Conservation (phyloP, 148 eudicot species). For the Chenopodium quinoa region DNA sequence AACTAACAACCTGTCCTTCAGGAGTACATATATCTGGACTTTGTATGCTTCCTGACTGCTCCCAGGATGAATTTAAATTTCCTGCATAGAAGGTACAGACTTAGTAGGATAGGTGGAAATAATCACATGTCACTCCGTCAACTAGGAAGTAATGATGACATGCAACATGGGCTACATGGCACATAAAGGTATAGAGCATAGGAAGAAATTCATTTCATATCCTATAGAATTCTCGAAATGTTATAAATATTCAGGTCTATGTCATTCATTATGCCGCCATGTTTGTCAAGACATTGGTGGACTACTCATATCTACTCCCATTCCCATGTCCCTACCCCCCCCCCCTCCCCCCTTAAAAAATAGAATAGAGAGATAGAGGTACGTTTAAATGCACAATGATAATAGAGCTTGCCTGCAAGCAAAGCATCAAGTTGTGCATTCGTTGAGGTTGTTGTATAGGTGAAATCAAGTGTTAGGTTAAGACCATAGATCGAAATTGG, state of each 20-base stretch:
- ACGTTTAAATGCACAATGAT: too few species aligned
- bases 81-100: slow-evolving; percentile 38
- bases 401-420: neutral
- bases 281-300: neutral
- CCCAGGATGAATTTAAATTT: slow-evolving; percentile 49
- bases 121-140: slow-evolving; percentile 4
- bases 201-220: neutral
- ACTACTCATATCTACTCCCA: too few species aligned
- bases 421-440: neutral
- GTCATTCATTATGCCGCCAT: neutral
- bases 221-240: neutral
- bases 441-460: neutral
- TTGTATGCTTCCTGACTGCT: slow-evolving; percentile 58
- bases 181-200: neutral
- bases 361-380: too few species aligned
- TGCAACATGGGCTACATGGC: neutral
- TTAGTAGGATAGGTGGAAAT: neutral
- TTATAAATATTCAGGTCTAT: neutral
- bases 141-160: neutral
- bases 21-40: slow-evolving; percentile 75
- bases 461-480: neutral
- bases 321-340: too few species aligned
- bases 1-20: slow-evolving; percentile 64
- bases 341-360: too few species aligned
- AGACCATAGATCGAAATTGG: neutral